Evolutionary conservation across 148 eudicot species (phyloP).

Genomic region (Heliosperma pusillum): DNA sequence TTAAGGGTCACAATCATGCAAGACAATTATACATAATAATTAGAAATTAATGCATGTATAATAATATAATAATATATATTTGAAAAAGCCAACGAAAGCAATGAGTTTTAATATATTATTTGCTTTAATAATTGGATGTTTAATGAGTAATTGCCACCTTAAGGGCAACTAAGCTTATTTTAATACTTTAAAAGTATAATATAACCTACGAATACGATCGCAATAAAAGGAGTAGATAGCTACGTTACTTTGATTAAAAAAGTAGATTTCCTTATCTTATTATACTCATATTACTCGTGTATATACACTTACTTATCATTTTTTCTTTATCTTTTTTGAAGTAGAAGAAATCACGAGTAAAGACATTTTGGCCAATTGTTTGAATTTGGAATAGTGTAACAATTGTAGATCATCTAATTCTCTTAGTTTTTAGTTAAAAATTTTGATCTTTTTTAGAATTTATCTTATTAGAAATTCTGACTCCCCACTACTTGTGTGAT

Average conservation of each 20-base stretch:
- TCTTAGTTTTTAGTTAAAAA: no score
- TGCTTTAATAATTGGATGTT: conserved; percentile 5
- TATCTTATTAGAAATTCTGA: no score
- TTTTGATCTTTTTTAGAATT: no score
- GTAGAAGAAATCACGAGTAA: not conserved
- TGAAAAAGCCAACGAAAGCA: not conserved
- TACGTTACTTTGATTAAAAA: not conserved
- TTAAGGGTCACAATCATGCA: not conserved
- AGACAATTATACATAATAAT: not conserved
- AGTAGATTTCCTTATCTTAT: not conserved
- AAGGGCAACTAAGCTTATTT: not conserved
- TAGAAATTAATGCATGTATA: no score
- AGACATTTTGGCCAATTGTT: not conserved
- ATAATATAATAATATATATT: no score
- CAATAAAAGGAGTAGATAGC: not conserved
- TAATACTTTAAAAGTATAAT: not conserved
- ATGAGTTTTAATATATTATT: not conserved
- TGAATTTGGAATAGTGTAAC: not conserved
- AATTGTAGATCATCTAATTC: not conserved
- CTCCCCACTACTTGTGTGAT: no score
- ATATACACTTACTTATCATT: not conserved
- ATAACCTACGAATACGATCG: not conserved
- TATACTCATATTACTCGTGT: not conserved
- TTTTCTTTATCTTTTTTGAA: not conserved
- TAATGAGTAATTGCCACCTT: not conserved